Evolutionary conservation across 306 rosid genomes (phyloP), one percentile per base, ranked within the genome.

Genomic region (Pueraria montana): DNA sequence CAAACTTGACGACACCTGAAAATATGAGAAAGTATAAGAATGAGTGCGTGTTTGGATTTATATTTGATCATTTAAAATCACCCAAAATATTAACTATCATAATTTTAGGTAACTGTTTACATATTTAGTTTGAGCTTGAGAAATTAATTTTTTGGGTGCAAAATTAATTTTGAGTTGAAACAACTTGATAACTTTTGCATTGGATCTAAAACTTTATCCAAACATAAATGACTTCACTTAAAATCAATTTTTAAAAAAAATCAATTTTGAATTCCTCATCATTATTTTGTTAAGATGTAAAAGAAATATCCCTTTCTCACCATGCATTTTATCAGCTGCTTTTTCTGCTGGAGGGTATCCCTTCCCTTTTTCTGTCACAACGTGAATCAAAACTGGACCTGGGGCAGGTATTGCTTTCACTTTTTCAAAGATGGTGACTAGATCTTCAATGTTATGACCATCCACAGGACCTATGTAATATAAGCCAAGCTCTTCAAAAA

Each of bases 301-400:
- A 24, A 38, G 69, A 26, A 21, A 45, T 9, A 18, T 50, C 65
- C 26, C 17, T 49, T 81, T 62, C 93, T 84, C 74, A 93, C 99
- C 97, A 40, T 93, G 99, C 99, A 95, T 93, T 88, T 83, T 95
- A 74, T 93, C 98, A 10, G 86, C 84, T 21, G 99, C 96, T 59
- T 82, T 89, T 85, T 92, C 96, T 6, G 99, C 99, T 38, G 99
- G 99, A 24, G 94, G 87, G 65, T 93, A 95, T 79, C 99, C 99
- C 83, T 93, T 95, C 58, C 99, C 99, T 84, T 95, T 95, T 71
- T 95, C 98, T 76, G 98, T 95, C 53, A 95, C 82, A 30, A 95
- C 58, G 72, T 92, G 99, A 79, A 95, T 93, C 91, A 95, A 80
- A 68, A 95, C 98, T 0, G 98, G 99, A 75, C 99, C 97, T 0